Evolutionary conservation across 495 filamentous ascomycete genomes (phyloP).

Genomic region (Tirmania nivea): DNA sequence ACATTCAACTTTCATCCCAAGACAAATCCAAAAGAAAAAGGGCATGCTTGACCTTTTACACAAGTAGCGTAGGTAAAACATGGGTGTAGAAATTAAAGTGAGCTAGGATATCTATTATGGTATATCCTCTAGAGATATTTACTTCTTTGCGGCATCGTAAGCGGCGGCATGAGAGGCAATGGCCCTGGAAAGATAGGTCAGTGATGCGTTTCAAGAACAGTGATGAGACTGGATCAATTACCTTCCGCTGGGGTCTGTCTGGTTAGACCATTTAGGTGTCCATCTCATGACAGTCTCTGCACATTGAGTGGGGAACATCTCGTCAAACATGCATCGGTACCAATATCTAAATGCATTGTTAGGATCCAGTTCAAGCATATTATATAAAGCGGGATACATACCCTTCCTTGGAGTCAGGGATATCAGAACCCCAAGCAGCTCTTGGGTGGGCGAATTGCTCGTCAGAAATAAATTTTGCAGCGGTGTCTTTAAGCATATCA

Average conservation of each 20-base stretch:
- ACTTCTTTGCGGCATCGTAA: neutral
- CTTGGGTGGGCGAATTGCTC: constrained; percentile 96
- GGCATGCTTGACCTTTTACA: too few species aligned
- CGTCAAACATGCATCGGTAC: constrained; percentile 96
- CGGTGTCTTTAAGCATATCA: constrained; percentile 84
- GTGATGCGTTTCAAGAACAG: neutral
- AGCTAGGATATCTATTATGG: too few species aligned
- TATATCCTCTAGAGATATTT: neutral
- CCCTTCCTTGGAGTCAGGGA: constrained; percentile 87
- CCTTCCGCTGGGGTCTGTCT: constrained; percentile 80
- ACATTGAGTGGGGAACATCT: constrained; percentile 84
- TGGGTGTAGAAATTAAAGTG: too few species aligned
- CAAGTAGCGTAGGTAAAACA: neutral
- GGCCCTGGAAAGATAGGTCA: neutral
- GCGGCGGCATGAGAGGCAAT: neutral
- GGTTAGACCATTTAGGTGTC: constrained; percentile 94
- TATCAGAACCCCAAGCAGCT: constrained; percentile 65
- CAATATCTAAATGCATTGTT: constrained; percentile 37
- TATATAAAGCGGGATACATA: constrained; percentile 25
- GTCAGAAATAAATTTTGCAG: constrained; percentile 68
- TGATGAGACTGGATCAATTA: neutral
- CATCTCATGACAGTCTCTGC: constrained; percentile 86
- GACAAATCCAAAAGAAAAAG: too few species aligned
- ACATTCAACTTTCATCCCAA: too few species aligned
- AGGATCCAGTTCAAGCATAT: neutral